These are phyloP conservation scores for Phtheirospermum japonicum DNA, from an alignment of 257 asterid genomes.

Conservation along the genomic window DNA sequence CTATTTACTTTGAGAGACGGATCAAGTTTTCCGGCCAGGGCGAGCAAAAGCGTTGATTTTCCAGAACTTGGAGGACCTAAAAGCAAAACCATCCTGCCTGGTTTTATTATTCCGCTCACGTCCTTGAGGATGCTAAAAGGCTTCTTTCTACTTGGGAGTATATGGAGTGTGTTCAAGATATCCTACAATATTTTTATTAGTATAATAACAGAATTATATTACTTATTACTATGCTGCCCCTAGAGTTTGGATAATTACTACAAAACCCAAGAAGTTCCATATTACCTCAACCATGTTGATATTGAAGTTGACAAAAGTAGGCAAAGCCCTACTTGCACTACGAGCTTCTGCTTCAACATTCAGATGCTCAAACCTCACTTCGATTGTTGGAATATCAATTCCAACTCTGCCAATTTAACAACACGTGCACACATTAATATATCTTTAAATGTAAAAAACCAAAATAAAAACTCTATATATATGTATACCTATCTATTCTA, in stretches of 20 bases:
- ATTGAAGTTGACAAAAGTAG: conserved; percentile 48
- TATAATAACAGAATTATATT: too few relatives aligned
- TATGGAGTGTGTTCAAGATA: conserved; percentile 35
- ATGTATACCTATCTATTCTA: conserved; percentile 48
- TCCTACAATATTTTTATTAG: conserved; percentile 34
- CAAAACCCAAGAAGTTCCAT: not conserved
- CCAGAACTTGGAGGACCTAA: conserved; percentile 75
- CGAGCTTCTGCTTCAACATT: conserved; percentile 43
- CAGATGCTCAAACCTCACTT: conserved; percentile 50
- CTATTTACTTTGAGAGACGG: conserved; percentile 42
- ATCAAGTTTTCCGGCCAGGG: conserved; percentile 73
- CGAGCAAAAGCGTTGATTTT: conserved; percentile 49
- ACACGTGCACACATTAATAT: not conserved
- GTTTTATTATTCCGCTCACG: conserved; percentile 65
- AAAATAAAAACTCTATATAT: too few relatives aligned
- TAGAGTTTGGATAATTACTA: too few relatives aligned
- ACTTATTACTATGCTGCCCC: too few relatives aligned
- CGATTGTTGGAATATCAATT: conserved; percentile 54
- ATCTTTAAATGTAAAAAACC: too few relatives aligned
- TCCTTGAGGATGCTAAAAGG: conserved; percentile 52
- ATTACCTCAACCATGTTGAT: conserved; percentile 43
- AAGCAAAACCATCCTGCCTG: conserved; percentile 59
- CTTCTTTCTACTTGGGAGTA: conserved; percentile 50
- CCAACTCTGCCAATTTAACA: conserved; percentile 41
- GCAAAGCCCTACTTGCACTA: conserved; percentile 41